phyloP scores from a whole-genome alignment of 495 filamentous ascomycete species.

The Lineolata rhizophorae region DNA sequence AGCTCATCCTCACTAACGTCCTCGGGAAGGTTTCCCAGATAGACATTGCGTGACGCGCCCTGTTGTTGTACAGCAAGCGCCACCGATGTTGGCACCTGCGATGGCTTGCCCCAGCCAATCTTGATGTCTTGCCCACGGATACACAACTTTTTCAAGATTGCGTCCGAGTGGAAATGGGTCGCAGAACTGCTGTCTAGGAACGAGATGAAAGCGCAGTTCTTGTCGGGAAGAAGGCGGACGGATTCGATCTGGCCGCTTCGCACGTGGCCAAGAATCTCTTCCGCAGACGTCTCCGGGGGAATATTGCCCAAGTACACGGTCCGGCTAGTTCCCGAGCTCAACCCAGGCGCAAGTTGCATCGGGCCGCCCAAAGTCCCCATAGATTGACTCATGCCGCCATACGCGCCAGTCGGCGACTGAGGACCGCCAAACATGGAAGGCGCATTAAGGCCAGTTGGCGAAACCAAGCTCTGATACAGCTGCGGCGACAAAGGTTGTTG shows the following conservation, averaged over 20 bases:
- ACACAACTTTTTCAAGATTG: conserved; percentile 95
- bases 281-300: conserved; percentile 88
- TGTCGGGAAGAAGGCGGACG: conserved; percentile 82
- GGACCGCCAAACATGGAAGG: conserved; percentile 54
- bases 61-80: conserved; percentile 92
- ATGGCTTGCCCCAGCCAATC: conserved; percentile 97
- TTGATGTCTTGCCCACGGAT: conserved; percentile 98
- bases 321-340: conserved; percentile 76
- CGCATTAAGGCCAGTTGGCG: conserved; percentile 48
- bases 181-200: conserved; percentile 93
- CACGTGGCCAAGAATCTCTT: conserved; percentile 93
- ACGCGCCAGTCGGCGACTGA: conserved; percentile 63
- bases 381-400: conserved; percentile 32
- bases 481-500: conserved; percentile 47
- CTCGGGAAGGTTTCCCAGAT: conserved; percentile 81
- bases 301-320: conserved; percentile 98
- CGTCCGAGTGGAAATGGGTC: conserved; percentile 97
- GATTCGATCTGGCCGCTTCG: conserved; percentile 97
- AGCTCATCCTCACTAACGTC: conserved; percentile 80
- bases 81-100: conserved; percentile 92
- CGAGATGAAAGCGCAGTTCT: conserved; percentile 99
- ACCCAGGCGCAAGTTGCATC: conserved; percentile 49
- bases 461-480: conserved; percentile 55
- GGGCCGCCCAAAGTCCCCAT: conserved; percentile 42
- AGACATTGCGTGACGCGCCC: conserved; percentile 94